Conservation (phyloP, 176 grass and related monocot species). For the Bolboschoenus planiculmis region DNA sequence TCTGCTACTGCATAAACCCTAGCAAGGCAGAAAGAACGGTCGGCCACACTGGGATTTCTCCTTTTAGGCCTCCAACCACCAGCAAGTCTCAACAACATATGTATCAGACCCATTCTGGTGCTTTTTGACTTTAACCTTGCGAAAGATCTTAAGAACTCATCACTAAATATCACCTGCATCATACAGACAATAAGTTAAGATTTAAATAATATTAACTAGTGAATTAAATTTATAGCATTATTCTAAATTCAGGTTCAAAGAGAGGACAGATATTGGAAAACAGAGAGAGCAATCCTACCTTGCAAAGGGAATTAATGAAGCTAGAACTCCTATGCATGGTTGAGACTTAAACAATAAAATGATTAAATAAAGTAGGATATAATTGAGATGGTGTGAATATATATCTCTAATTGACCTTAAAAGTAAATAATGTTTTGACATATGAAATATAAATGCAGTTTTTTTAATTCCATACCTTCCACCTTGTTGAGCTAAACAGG, state of each 20-base stretch:
- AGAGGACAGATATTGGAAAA: neutral
- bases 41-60: neutral
- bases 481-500: conserved; percentile 51
- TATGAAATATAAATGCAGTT: neutral
- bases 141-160: conserved; percentile 70
- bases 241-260: neutral
- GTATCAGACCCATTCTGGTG: conserved; percentile 38
- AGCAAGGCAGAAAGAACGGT: conserved; percentile 37
- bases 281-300: neutral
- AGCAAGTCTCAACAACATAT: conserved; percentile 59
- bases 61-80: conserved; percentile 47
- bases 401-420: neutral
- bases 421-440: neutral
- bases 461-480: conserved; percentile 62
- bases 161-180: conserved; percentile 59
- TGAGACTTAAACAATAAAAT: neutral
- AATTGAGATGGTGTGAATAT: neutral
- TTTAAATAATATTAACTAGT: neutral
- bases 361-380: neutral
- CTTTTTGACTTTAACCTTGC: conserved; percentile 42
- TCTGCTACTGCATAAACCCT: conserved; percentile 40
- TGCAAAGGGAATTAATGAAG: neutral
- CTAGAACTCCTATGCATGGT: neutral
- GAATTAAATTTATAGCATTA: too few relatives aligned
- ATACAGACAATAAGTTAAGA: neutral